Evolutionary conservation across 768 basidiomycete species (phyloP).

Genomic region (Lentinula guzmanii): DNA sequence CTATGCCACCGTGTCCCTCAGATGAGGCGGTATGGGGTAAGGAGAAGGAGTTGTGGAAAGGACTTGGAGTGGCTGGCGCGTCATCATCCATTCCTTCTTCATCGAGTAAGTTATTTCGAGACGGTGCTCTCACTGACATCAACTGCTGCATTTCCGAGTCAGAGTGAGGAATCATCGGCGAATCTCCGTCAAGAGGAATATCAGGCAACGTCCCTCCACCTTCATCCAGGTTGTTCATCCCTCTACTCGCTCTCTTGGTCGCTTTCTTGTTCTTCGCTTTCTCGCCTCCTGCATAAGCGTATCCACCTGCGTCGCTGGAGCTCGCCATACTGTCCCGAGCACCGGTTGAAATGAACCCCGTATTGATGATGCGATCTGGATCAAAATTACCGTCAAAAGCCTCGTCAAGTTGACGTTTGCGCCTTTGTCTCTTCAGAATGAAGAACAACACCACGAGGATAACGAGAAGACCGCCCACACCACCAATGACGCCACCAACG

Average conservation of each 20-base stretch:
- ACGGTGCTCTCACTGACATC: background rate
- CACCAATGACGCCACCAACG: slow-evolving; percentile 7
- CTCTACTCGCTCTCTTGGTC: background rate
- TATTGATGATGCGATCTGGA: background rate
- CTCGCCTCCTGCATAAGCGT: background rate
- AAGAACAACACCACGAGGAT: slow-evolving; percentile 3
- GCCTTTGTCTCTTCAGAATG: background rate
- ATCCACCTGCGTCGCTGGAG: background rate
- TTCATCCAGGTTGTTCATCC: background rate
- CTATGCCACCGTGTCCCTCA: background rate
- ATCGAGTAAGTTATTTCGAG: background rate
- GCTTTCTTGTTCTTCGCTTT: background rate
- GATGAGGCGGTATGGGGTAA: background rate
- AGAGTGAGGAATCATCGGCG: background rate
- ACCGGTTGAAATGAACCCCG: background rate
- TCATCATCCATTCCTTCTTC: slow-evolving; percentile 5
- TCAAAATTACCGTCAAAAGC: slow-evolving; percentile 10
- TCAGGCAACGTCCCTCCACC: slow-evolving; percentile 1
- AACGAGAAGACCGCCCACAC: background rate
- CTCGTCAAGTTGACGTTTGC: slow-evolving; percentile 2
- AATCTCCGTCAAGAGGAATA: background rate
- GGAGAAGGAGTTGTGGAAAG: background rate
- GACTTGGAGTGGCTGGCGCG: background rate
- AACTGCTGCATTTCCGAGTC: background rate
- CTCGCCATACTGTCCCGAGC: background rate